Percentiles rank a stretch among this genome's conserved stretches.
Evolutionary conservation across 2,329 filamentous ascomycete genomes (phyloP).

Genomic region (Penicillium vulpinum): DNA sequence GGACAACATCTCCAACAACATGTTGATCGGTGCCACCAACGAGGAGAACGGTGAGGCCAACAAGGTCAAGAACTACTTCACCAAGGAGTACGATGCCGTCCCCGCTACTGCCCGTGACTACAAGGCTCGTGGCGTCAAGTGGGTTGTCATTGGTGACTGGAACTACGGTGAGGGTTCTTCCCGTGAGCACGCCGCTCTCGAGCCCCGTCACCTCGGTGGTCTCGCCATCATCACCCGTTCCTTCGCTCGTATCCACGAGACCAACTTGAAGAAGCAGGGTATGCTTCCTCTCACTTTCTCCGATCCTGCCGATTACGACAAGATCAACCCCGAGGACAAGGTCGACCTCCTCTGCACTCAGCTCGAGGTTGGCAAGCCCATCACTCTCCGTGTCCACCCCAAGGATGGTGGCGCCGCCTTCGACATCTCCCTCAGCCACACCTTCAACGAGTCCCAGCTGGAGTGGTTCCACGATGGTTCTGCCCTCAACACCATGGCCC

Average conservation of each 20-base stretch:
- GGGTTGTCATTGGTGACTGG: constrained; percentile 99
- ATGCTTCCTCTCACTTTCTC: constrained; percentile 98
- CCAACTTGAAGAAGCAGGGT: constrained; percentile 99
- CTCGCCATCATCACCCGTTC: constrained; percentile 93
- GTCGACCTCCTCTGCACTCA: constrained; percentile 87
- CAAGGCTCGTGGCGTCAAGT: constrained; percentile 94
- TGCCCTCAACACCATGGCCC: constrained; percentile 98
- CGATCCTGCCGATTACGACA: constrained; percentile 95
- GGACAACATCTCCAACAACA: constrained; percentile 97
- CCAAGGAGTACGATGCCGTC: constrained; percentile 79
- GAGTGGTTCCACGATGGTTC: constrained; percentile 99
- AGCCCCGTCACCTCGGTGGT: constrained; percentile 95
- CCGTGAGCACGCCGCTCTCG: constrained; percentile 96
- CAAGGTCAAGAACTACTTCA: constrained; percentile 91
- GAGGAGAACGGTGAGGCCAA: constrained; percentile 95
- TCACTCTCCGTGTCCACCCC: constrained; percentile 90
- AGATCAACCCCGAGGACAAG: constrained; percentile 89
- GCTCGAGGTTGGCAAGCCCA: constrained; percentile 86
- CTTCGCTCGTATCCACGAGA: constrained; percentile 99
- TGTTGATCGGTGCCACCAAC: constrained; percentile 94
- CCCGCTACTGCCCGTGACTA: constrained; percentile 95
- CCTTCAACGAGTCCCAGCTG: constrained; percentile 96
- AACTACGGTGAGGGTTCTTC: constrained; percentile 99
- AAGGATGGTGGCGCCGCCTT: constrained; percentile 73
- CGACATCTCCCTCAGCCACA: constrained; percentile 84